phyloP scores from a whole-genome alignment of 78 protist species.

The Salpingoeca rosetta region DNA sequence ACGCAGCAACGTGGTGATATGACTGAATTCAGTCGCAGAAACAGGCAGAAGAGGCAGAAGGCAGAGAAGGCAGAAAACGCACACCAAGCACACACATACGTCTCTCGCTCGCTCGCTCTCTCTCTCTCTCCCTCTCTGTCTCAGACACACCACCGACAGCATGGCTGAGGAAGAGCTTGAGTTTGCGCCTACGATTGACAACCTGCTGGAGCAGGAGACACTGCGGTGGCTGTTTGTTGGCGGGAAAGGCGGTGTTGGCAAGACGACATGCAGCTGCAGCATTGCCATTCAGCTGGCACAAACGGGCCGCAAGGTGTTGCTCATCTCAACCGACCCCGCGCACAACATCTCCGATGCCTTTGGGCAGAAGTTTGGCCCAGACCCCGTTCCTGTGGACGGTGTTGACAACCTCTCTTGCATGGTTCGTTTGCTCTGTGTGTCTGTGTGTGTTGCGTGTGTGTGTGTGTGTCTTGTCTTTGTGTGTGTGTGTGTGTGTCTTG shows the following conservation, averaged over 20 bases:
- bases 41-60: too few relatives aligned
- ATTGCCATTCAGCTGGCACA: conserved; percentile 29
- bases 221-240: conserved; percentile 95
- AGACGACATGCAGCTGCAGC: conserved; percentile 58
- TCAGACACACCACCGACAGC: not conserved
- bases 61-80: too few relatives aligned
- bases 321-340: conserved; percentile 97
- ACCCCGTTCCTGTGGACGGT: conserved; percentile 75
- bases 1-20: too few relatives aligned
- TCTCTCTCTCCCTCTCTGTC: too few relatives aligned
- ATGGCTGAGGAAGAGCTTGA: conserved; percentile 14
- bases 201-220: conserved; percentile 29
- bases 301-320: conserved; percentile 52
- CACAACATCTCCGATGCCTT: conserved; percentile 93
- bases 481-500: too few relatives aligned
- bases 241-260: conserved; percentile 98
- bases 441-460: too few relatives aligned
- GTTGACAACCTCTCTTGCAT: conserved; percentile 24
- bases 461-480: too few relatives aligned
- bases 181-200: conserved; percentile 13
- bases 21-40: too few relatives aligned
- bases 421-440: not conserved
- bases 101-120: too few relatives aligned
- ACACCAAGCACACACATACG: too few relatives aligned
- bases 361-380: conserved; percentile 69